Evolutionary conservation across 2,329 filamentous ascomycete species (phyloP).

Genomic region (Colletotrichum trifolii): DNA sequence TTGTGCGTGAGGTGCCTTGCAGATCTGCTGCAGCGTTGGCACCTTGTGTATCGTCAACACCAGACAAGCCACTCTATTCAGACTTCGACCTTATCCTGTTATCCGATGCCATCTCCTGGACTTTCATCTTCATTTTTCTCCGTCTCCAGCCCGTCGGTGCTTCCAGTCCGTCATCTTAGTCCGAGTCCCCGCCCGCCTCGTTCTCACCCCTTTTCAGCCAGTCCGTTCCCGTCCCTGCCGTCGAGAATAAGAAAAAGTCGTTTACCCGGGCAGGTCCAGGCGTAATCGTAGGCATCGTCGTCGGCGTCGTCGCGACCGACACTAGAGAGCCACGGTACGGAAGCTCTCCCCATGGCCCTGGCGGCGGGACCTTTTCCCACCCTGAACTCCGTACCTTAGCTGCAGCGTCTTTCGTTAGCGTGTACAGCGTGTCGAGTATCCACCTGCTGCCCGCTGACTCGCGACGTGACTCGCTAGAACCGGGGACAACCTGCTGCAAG

Average conservation of each 20-base stretch:
- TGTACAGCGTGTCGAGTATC: conserved; percentile 29
- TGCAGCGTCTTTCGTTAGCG: not conserved
- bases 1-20: too few relatives aligned
- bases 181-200: conserved; percentile 3
- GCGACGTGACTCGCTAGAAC: conserved; percentile 35
- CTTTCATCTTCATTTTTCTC: conserved; percentile 2
- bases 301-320: not conserved
- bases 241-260: too few relatives aligned
- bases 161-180: not conserved
- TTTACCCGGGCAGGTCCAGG: conserved; percentile 18
- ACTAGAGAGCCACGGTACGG: conserved; percentile 18
- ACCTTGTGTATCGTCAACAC: not conserved
- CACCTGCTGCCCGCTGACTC: conserved; percentile 26
- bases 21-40: conserved; percentile 1
- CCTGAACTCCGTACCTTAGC: not conserved
- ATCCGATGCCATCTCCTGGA: not conserved
- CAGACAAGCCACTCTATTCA: not conserved
- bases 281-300: not conserved
- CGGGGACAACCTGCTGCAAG: conserved; percentile 28
- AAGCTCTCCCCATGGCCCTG: conserved; percentile 8
- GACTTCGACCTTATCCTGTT: conserved; percentile 1
- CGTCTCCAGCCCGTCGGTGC: not conserved
- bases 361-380: not conserved
- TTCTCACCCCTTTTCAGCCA: not conserved
- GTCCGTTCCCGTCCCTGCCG: not conserved